A percentile compares a stretch with the other conserved stretches of the same genome.
Conservation (phyloP, 1,284 basidiomycete genomes). For the Trichosporon sp. region DNA sequence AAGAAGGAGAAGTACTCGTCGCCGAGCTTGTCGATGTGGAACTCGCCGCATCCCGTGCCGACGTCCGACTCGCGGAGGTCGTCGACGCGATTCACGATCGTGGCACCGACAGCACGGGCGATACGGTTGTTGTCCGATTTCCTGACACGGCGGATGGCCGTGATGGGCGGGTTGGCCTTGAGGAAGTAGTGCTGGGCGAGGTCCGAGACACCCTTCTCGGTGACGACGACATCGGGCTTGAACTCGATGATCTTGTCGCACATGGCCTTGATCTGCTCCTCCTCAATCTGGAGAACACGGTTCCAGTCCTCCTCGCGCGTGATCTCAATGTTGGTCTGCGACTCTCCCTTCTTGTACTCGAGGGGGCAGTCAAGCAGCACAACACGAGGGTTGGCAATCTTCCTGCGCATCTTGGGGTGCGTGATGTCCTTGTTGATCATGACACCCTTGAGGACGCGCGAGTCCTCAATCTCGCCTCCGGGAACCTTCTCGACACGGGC, state of each 20-base stretch:
- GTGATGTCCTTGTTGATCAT: slow-evolving; percentile 99
- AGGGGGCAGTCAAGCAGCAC: slow-evolving; percentile 92
- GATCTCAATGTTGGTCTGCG: slow-evolving; percentile 98
- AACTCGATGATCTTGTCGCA: slow-evolving; percentile 87
- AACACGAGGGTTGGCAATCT: slow-evolving; percentile 88
- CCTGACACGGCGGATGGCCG: slow-evolving; percentile 88
- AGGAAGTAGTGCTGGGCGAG: slow-evolving; percentile 90
- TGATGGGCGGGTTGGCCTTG: slow-evolving; percentile 74
- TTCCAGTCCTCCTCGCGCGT: slow-evolving; percentile 93
- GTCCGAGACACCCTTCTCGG: slow-evolving; percentile 97
- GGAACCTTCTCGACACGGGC: slow-evolving; percentile 97
- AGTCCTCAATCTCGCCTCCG: slow-evolving; percentile 95
- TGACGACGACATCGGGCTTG: slow-evolving; percentile 93
- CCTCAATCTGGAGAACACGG: slow-evolving; percentile 89
- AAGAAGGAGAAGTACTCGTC: slow-evolving; percentile 99
- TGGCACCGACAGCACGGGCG: slow-evolving; percentile 91
- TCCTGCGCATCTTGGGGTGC: slow-evolving; percentile 92
- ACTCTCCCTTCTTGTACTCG: slow-evolving; percentile 99
- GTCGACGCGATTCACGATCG: slow-evolving; percentile 95
- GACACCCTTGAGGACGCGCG: slow-evolving; percentile 81
- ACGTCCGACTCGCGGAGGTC: slow-evolving; percentile 90
- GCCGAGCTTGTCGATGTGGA: slow-evolving; percentile 95
- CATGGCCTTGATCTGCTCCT: slow-evolving; percentile 91
- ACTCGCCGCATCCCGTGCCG: slow-evolving; percentile 89
- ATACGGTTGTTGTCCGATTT: slow-evolving; percentile 99